phyloP scores from a whole-genome alignment of 768 basidiomycete species.

The Collybia nuda region DNA sequence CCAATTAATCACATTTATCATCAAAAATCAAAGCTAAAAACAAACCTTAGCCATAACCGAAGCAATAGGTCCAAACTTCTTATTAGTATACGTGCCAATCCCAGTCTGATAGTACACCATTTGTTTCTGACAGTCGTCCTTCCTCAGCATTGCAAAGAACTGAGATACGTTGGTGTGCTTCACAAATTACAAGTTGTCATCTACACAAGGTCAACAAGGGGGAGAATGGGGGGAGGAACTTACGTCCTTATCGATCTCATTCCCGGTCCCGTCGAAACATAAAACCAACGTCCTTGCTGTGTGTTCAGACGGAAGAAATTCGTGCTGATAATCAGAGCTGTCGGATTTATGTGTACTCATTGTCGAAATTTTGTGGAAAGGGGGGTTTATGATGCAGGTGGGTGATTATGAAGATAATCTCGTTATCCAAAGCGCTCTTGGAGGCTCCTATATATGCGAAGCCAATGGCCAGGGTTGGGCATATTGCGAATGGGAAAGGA shows the following conservation, averaged over 20 bases:
- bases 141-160: conserved; percentile 50
- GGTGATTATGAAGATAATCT: too few relatives aligned
- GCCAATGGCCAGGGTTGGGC: too few relatives aligned
- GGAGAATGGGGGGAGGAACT: neutral
- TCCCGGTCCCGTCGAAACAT: conserved; percentile 40
- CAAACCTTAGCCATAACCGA: conserved; percentile 38
- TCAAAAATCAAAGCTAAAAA: neutral
- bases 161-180: conserved; percentile 41
- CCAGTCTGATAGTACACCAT: conserved; percentile 61
- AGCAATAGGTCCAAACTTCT: conserved; percentile 32
- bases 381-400: too few relatives aligned
- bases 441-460: too few relatives aligned
- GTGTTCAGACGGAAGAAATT: neutral
- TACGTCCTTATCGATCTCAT: conserved; percentile 31
- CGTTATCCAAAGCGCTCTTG: too few relatives aligned
- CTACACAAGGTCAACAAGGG: neutral
- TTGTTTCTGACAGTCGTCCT: conserved; percentile 50
- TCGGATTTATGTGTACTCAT: too few relatives aligned
- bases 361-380: too few relatives aligned
- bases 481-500: too few relatives aligned
- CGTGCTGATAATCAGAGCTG: too few relatives aligned
- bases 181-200: too few relatives aligned
- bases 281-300: conserved; percentile 40
- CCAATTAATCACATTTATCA: neutral
- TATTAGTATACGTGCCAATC: conserved; percentile 49